These are phyloP conservation scores for Hypoxylon rubiginosum DNA, from an alignment of 2,329 filamentous ascomycete species.

Conservation along the genomic window DNA sequence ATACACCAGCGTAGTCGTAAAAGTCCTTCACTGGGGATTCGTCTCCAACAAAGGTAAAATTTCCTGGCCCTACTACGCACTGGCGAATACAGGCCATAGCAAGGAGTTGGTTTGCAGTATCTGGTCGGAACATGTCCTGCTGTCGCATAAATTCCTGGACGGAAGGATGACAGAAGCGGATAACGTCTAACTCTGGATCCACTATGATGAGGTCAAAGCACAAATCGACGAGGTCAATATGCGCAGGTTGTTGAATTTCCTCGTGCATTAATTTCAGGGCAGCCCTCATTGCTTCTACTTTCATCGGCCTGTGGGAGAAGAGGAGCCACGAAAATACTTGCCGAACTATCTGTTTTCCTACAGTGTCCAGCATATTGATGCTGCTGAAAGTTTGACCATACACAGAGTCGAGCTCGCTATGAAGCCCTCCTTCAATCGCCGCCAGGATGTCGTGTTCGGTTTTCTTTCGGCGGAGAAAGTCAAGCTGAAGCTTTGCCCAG, in stretches of 20 bases:
- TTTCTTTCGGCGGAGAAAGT: background rate
- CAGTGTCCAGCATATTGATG: background rate
- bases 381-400: background rate
- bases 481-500: background rate
- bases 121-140: background rate
- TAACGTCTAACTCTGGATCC: background rate
- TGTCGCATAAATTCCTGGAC: background rate
- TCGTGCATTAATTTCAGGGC: background rate
- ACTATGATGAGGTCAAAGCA: background rate
- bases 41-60: background rate
- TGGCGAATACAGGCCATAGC: background rate
- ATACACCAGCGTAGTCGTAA: background rate
- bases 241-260: background rate
- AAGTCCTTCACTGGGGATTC: background rate
- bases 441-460: background rate
- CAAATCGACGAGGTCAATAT: background rate
- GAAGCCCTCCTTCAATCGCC: background rate
- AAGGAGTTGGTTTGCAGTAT: background rate
- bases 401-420: background rate
- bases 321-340: background rate
- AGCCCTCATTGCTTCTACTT: background rate
- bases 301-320: background rate
- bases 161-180: background rate
- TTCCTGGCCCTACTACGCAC: background rate
- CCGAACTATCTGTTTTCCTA: background rate